Evolutionary conservation across 352 stramenopile species (phyloP).

Genomic region (Globisporangium yorkense): DNA sequence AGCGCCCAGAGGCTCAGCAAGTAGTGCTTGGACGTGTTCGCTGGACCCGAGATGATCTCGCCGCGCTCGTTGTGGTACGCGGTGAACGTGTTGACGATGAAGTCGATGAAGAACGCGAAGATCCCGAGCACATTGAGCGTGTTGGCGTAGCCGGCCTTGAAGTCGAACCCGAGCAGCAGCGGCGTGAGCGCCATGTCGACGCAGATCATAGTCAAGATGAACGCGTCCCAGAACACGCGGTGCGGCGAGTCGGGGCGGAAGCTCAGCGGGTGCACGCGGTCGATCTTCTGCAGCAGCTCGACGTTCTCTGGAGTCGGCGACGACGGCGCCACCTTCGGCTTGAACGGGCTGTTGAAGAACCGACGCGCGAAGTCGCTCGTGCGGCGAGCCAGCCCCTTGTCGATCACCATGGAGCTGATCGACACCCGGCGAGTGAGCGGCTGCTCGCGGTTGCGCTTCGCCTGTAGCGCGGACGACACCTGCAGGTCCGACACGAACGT

Average conservation of each 20-base stretch:
- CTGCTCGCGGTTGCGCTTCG: slow-evolving; percentile 16
- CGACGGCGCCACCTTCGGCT: slow-evolving; percentile 1
- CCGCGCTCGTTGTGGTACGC: slow-evolving; percentile 48
- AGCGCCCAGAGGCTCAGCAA: slow-evolving; percentile 47
- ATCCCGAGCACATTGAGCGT: slow-evolving; percentile 33
- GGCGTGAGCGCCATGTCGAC: slow-evolving; percentile 51
- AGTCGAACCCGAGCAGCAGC: slow-evolving; percentile 44
- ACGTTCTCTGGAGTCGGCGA: slow-evolving; percentile 19
- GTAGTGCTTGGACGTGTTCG: slow-evolving; percentile 39
- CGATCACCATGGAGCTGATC: slow-evolving; percentile 17
- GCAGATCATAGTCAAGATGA: slow-evolving; percentile 51
- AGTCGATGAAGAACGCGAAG: slow-evolving; percentile 48
- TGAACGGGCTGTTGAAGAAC: slow-evolving; percentile 8
- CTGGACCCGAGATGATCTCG: slow-evolving; percentile 39
- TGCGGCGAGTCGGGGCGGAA: slow-evolving; percentile 43
- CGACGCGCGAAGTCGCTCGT: slow-evolving; percentile 9
- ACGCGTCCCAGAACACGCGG: slow-evolving; percentile 39
- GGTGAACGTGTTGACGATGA: slow-evolving; percentile 45
- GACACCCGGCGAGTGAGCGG: slow-evolving; percentile 36
- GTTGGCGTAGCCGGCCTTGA: slow-evolving; percentile 16
- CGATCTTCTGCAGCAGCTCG: slow-evolving; percentile 26
- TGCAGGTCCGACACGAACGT: slow-evolving; percentile 10
- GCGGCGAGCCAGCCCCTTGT: slow-evolving; percentile 3
- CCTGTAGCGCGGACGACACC: slow-evolving; percentile 6
- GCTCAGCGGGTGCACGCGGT: slow-evolving; percentile 32